Conservation (phyloP, 2,329 filamentous ascomycete species). For the Capronia coronata region DNA sequence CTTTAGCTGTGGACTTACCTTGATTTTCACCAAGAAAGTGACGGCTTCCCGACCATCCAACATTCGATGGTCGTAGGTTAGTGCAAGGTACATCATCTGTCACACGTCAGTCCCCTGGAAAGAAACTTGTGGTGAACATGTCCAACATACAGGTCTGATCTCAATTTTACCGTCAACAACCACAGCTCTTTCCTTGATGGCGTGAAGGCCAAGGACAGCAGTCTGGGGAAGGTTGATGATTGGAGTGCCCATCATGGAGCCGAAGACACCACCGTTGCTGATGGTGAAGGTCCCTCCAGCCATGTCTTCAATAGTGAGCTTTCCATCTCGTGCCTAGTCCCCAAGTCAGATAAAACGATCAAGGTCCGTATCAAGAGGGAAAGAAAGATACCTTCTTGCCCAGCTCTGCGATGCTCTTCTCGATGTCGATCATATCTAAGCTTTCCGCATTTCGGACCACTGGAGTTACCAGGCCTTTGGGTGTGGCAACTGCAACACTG, state of each 20-base stretch:
- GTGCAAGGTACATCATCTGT: conserved; percentile 94
- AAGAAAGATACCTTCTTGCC: conserved; percentile 81
- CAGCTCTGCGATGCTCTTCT: conserved; percentile 83
- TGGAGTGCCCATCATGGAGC: conserved; percentile 92
- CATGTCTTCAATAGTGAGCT: conserved; percentile 98
- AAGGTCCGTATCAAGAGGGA: neutral
- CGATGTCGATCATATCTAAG: conserved; percentile 81
- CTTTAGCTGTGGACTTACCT: conserved; percentile 40
- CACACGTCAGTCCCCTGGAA: conserved; percentile 3
- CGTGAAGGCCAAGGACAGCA: conserved; percentile 83
- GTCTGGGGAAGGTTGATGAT: conserved; percentile 68
- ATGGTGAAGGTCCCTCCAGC: conserved; percentile 97
- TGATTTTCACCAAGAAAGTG: conserved; percentile 92
- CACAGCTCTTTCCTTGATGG: conserved; percentile 90
- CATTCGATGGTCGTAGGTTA: conserved; percentile 95
- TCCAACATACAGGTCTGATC: conserved; percentile 63
- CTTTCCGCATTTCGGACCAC: conserved; percentile 90
- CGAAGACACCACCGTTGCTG: conserved; percentile 94
- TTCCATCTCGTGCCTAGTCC: conserved; percentile 79
- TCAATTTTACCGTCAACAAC: conserved; percentile 90
- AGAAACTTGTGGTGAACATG: neutral
- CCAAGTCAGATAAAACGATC: neutral
- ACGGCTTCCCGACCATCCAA: conserved; percentile 93
- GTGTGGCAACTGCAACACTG: conserved; percentile 91
- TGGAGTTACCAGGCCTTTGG: conserved; percentile 94